These are phyloP conservation scores for Zymoseptoria ardabiliae DNA, from an alignment of 2,329 filamentous ascomycete species.

Conservation along the genomic window DNA sequence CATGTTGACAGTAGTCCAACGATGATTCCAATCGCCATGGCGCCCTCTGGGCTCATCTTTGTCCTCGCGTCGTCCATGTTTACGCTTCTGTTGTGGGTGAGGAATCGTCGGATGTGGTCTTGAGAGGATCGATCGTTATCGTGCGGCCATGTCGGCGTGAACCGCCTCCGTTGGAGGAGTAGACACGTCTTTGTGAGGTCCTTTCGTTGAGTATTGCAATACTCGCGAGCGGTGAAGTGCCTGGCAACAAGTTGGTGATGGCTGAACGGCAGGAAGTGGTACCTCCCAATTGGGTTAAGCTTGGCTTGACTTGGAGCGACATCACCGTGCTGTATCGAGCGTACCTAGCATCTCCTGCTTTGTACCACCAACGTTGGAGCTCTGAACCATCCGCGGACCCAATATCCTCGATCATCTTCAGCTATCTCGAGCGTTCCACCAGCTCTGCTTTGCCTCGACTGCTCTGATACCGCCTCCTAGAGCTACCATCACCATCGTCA, in stretches of 20 bases:
- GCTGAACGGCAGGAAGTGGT: background rate
- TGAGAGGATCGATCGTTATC: background rate
- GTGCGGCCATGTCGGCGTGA: background rate
- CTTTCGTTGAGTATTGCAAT: background rate
- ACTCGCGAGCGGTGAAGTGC: background rate
- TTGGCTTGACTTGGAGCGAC: background rate
- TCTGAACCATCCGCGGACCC: background rate
- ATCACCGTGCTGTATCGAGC: background rate
- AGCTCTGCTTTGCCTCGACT: background rate
- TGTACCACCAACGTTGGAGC: conserved; percentile 1
- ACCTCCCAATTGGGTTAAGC: background rate
- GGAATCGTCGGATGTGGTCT: background rate
- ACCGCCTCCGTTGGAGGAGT: background rate
- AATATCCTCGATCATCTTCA: background rate
- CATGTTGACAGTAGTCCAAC: conserved; percentile 91
- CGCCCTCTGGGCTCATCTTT: conserved; percentile 10
- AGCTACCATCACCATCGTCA: conserved; percentile 9
- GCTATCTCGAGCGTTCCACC: background rate
- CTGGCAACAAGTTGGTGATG: too few species aligned
- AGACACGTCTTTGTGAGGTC: background rate
- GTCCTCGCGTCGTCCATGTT: background rate
- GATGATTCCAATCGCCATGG: conserved; percentile 63
- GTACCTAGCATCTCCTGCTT: background rate
- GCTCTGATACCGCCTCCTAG: background rate
- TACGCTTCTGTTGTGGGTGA: background rate